A percentile compares a stretch with the other conserved stretches of the same genome.
These are phyloP conservation scores for Trametes cingulata DNA, from an alignment of 768 basidiomycete species.

Conservation along the genomic window DNA sequence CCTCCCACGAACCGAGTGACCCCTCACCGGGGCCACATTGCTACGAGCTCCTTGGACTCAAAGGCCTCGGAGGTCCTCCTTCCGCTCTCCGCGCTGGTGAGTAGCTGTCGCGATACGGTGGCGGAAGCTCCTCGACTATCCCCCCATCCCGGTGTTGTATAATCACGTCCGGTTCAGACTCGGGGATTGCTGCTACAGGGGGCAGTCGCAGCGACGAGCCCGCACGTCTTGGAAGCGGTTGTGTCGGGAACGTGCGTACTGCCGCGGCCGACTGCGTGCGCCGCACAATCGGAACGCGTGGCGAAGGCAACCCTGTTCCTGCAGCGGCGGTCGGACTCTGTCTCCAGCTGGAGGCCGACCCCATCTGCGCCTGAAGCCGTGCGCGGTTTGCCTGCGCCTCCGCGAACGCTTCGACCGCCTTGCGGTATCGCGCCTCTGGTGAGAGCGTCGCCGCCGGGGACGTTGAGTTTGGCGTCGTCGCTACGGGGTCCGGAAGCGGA, in stretches of 20 bases:
- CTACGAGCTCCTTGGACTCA: background rate
- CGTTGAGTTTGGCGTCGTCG: conserved; percentile 15
- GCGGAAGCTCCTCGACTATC: conserved; percentile 42
- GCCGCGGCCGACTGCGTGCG: conserved; percentile 12
- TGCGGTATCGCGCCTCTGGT: conserved; percentile 17
- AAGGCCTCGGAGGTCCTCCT: background rate
- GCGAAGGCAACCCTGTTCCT: background rate
- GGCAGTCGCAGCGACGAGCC: conserved; percentile 16
- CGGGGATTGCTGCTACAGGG: conserved; percentile 18
- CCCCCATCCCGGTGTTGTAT: conserved; percentile 44
- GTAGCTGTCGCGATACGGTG: conserved; percentile 38
- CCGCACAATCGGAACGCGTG: background rate
- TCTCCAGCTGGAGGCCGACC: background rate
- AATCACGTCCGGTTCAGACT: conserved; percentile 35
- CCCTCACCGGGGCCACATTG: no score
- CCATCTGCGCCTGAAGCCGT: conserved; percentile 5
- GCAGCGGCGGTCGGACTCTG: background rate
- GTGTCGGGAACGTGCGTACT: conserved; percentile 12
- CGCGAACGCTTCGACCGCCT: conserved; percentile 20
- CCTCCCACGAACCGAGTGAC: no score
- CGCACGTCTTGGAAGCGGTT: conserved; percentile 10
- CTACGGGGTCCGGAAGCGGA: background rate
- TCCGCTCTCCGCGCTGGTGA: background rate
- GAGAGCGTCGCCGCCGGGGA: conserved; percentile 18
- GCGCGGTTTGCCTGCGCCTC: conserved; percentile 23